A percentile compares a stretch with the other conserved stretches of the same genome.
phyloP scores from a whole-genome alignment of 768 basidiomycete genomes.

The Mycena kentingensis region DNA sequence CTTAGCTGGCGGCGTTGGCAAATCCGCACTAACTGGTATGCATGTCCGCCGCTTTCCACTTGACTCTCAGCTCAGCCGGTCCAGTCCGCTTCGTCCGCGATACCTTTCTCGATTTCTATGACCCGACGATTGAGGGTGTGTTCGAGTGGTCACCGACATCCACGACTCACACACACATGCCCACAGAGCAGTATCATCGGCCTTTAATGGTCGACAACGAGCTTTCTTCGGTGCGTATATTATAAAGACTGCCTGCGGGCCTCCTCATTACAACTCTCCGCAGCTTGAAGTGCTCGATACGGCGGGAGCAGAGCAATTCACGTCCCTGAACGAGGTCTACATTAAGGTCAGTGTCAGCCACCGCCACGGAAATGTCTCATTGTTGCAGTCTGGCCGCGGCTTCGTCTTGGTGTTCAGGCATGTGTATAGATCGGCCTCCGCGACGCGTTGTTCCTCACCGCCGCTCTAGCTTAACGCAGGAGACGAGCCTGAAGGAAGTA shows the following conservation, averaged over 20 bases:
- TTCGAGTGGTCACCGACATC: not conserved
- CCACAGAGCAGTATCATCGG: constrained; percentile 70
- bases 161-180: constrained; percentile 11
- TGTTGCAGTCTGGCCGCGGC: constrained; percentile 61
- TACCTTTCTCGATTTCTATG: constrained; percentile 74
- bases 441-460: constrained; percentile 12
- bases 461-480: constrained; percentile 67
- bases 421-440: no score
- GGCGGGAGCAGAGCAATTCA: constrained; percentile 86
- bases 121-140: constrained; percentile 83
- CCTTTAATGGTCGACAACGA: constrained; percentile 67
- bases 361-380: constrained; percentile 1
- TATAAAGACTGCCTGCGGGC: not conserved
- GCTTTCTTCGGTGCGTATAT: constrained; percentile 54
- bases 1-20: constrained; percentile 84
- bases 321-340: constrained; percentile 76
- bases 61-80: constrained; percentile 3
- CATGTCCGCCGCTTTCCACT: not conserved
- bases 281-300: constrained; percentile 84
- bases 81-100: constrained; percentile 72
- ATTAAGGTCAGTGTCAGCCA: constrained; percentile 57
- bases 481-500: constrained; percentile 78
- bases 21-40: constrained; percentile 75
- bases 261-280: constrained; percentile 8
- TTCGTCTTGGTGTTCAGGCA: constrained; percentile 86